A percentile compares a stretch with the other conserved stretches of the same genome.
Conservation (phyloP, 1,284 basidiomycete species). For the Lignosus rhinocerotis region DNA sequence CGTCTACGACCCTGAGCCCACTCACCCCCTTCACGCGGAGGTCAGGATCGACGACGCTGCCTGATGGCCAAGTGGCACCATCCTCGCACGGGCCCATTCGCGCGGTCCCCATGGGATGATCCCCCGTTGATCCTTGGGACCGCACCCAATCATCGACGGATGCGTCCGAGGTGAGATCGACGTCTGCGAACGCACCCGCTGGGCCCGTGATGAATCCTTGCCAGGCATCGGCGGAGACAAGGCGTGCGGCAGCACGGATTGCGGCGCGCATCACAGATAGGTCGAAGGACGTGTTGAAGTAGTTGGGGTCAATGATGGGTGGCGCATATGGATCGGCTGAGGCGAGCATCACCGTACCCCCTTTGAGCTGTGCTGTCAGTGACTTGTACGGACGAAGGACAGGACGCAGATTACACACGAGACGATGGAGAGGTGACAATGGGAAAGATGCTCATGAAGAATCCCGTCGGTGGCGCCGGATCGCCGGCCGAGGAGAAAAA, state of each 20-base stretch:
- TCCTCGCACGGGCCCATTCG: too few species aligned
- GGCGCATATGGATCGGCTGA: conserved; percentile 24
- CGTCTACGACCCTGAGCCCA: too few species aligned
- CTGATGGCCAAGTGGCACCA: too few species aligned
- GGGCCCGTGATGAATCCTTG: too few species aligned
- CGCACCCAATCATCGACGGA: too few species aligned
- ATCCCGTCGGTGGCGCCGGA: conserved; percentile 3
- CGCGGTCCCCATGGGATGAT: too few species aligned
- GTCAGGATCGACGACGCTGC: too few species aligned
- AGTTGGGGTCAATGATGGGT: conserved; percentile 25
- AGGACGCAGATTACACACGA: conserved; percentile 3
- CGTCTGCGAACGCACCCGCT: too few species aligned
- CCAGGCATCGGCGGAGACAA: conserved; percentile 24
- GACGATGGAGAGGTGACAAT: conserved; percentile 15
- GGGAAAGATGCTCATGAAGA: conserved; percentile 14
- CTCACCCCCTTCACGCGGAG: too few species aligned
- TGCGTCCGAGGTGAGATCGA: neutral
- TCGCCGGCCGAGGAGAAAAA: conserved; percentile 9
- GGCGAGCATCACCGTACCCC: conserved; percentile 29
- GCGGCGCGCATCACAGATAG: conserved; percentile 21
- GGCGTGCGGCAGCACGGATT: conserved; percentile 17
- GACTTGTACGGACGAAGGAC: neutral
- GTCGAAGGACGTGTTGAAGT: conserved; percentile 22
- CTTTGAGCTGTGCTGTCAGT: neutral
- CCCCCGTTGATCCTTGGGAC: too few species aligned